phyloP scores from a whole-genome alignment of 495 filamentous ascomycete species.

The Poronia punctata region DNA sequence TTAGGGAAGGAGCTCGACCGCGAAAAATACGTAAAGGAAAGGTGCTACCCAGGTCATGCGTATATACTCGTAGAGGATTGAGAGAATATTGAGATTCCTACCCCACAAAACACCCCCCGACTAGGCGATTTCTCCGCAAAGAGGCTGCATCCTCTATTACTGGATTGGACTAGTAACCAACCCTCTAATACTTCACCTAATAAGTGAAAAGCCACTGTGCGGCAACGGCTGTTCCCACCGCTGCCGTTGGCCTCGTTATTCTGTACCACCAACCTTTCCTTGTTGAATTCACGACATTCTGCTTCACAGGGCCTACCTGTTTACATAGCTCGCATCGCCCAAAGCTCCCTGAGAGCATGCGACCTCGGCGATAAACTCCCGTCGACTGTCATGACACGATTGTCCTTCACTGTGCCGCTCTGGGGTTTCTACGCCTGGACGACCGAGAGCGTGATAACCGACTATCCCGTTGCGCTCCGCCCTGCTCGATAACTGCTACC shows the following conservation, averaged over 20 bases:
- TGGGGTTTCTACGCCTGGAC: conserved; percentile 21
- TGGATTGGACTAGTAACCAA: too few species aligned
- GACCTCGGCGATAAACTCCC: not conserved
- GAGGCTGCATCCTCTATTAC: conserved; percentile 4
- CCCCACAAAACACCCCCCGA: conserved; percentile 7
- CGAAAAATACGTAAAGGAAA: too few species aligned
- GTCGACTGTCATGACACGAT: conserved; percentile 23
- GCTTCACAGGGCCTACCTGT: not conserved
- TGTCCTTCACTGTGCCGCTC: conserved; percentile 13
- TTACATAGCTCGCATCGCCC: conserved; percentile 1
- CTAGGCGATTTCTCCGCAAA: conserved; percentile 4
- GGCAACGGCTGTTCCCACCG: too few species aligned
- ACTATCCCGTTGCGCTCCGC: conserved; percentile 22
- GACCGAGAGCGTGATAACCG: conserved; percentile 19
- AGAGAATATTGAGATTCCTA: too few species aligned
- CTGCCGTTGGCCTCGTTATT: too few species aligned
- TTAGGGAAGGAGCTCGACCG: too few species aligned
- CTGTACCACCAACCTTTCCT: not conserved
- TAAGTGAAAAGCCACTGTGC: too few species aligned
- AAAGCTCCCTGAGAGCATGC: conserved; percentile 11
- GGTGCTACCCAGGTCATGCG: too few species aligned
- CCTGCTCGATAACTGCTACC: not conserved
- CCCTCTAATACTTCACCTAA: too few species aligned
- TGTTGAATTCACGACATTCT: conserved; percentile 10
- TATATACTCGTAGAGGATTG: too few species aligned